phyloP scores from a whole-genome alignment of 2,329 filamentous ascomycete genomes.

The Apiospora malaysiana region DNA sequence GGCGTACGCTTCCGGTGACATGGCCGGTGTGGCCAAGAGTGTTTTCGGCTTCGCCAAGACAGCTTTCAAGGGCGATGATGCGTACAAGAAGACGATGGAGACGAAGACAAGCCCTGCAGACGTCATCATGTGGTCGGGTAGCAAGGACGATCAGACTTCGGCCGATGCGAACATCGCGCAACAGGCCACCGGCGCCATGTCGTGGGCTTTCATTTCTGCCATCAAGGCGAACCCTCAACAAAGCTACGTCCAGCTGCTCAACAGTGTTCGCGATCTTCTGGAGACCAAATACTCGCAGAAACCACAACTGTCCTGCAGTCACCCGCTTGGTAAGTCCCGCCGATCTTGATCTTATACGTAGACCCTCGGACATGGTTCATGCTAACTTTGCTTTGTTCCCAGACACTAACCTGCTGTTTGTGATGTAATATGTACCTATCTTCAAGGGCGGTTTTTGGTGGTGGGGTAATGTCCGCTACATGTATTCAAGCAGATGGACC shows the following conservation, averaged over 20 bases:
- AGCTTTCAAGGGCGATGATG: conserved; percentile 80
- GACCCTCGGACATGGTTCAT: background rate
- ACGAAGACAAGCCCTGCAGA: conserved; percentile 96
- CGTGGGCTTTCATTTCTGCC: conserved; percentile 92
- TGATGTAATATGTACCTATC: conserved; percentile 51
- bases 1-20: conserved; percentile 71
- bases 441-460: background rate
- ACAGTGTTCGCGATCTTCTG: conserved; percentile 94
- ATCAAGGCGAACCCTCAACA: conserved; percentile 97
- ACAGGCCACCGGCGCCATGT: conserved; percentile 96
- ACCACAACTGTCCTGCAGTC: conserved; percentile 95
- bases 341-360: background rate
- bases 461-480: background rate
- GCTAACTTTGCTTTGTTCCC: conserved; percentile 26
- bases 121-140: conserved; percentile 97
- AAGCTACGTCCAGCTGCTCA: conserved; percentile 95
- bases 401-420: conserved; percentile 69
- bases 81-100: conserved; percentile 77
- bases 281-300: conserved; percentile 89
- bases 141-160: conserved; percentile 95
- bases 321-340: conserved; percentile 80
- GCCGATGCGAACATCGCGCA: conserved; percentile 91
- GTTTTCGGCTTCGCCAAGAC: conserved; percentile 89
- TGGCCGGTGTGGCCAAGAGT: conserved; percentile 80
- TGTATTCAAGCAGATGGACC: background rate